Evolutionary conservation across 2,329 filamentous ascomycete species (phyloP).

Genomic region (Hypoxylon sp.): DNA sequence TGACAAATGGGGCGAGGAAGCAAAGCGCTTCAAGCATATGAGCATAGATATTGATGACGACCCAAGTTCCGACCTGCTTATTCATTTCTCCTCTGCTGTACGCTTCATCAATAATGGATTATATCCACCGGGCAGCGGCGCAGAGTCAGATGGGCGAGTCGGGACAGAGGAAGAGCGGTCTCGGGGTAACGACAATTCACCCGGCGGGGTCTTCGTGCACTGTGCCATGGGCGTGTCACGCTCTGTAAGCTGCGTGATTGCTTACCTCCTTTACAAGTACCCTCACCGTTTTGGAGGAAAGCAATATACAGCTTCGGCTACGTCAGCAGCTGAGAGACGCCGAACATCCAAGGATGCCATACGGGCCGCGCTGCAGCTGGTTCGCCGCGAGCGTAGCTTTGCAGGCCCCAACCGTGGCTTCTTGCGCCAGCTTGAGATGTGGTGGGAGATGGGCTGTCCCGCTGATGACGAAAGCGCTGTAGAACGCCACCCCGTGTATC

Average conservation of each 20-base stretch:
- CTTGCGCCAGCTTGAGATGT: slow-evolving; percentile 87
- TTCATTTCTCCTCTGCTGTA: slow-evolving; percentile 82
- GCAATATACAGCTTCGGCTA: slow-evolving; percentile 59
- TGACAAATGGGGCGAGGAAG: slow-evolving; percentile 58
- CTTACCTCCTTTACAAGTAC: slow-evolving; percentile 82
- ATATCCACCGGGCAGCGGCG: slow-evolving; percentile 39
- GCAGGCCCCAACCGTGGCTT: slow-evolving; percentile 94
- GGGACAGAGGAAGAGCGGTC: slow-evolving; percentile 65
- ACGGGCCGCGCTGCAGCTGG: slow-evolving; percentile 71
- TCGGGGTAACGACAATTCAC: slow-evolving; percentile 23
- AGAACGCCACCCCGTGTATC: slow-evolving; percentile 79
- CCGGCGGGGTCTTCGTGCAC: slow-evolving; percentile 66
- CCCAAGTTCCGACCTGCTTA: slow-evolving; percentile 86
- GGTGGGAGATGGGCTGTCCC: slow-evolving; percentile 87
- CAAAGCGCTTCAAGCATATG: slow-evolving; percentile 75
- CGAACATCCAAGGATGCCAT: slow-evolving; percentile 62
- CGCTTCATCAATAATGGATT: slow-evolving; percentile 86
- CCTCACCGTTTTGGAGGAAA: slow-evolving; percentile 63
- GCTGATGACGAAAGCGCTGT: slow-evolving; percentile 63
- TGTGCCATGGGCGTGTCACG: slow-evolving; percentile 98
- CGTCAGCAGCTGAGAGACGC: slow-evolving; percentile 53
- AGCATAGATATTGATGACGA: slow-evolving; percentile 90
- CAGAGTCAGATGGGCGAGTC: slow-evolving; percentile 53
- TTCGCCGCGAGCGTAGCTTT: slow-evolving; percentile 78
- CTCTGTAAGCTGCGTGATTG: slow-evolving; percentile 84